phyloP scores from a whole-genome alignment of 169 alveolate genomes.

The Babesia ovata region DNA sequence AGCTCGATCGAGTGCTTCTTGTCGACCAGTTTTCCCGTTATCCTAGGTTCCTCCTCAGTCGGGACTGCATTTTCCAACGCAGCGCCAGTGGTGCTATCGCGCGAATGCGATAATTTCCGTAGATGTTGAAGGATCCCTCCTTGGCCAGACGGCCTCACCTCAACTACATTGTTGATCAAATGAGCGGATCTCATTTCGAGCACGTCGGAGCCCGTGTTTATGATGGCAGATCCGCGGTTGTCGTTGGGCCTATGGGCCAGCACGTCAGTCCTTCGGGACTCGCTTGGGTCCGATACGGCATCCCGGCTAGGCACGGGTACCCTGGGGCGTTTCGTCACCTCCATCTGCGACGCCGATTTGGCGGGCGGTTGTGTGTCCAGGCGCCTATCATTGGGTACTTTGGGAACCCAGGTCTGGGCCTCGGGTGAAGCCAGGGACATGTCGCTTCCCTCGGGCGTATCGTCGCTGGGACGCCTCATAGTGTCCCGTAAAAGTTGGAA shows the following conservation, averaged over 20 bases:
- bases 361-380: no score
- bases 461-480: no score
- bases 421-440: not conserved
- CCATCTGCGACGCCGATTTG: not conserved
- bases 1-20: conserved; percentile 9
- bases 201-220: not conserved
- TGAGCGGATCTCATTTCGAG: not conserved
- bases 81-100: no score
- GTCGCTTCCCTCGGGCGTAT: not conserved
- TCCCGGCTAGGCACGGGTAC: not conserved
- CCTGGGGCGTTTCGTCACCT: not conserved
- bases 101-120: not conserved
- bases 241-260: not conserved
- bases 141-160: not conserved
- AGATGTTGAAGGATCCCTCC: not conserved
- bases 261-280: not conserved
- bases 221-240: not conserved
- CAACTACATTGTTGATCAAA: not conserved
- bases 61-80: no score
- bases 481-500: not conserved
- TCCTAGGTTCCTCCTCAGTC: not conserved
- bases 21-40: not conserved
- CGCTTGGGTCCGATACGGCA: not conserved
- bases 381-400: no score
- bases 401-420: not conserved